Evolutionary conservation across 2,329 filamentous ascomycete species (phyloP).

Genomic region (Fusarium sp.): DNA sequence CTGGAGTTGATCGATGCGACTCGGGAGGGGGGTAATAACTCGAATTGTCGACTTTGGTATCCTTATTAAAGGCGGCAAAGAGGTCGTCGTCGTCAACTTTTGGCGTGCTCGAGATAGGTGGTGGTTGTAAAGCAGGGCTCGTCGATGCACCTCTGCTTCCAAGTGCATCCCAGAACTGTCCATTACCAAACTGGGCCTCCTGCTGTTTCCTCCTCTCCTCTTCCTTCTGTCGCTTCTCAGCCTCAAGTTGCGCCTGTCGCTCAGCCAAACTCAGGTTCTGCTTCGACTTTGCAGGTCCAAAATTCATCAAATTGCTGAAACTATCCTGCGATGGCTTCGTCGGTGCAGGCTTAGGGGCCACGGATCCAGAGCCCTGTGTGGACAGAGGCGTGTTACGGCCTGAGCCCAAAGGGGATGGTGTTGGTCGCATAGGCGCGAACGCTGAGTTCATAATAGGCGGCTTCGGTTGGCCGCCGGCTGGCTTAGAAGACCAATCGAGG

Average conservation of each 20-base stretch:
- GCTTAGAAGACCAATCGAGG: constrained; percentile 65
- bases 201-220: constrained; percentile 75
- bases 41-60: constrained; percentile 72
- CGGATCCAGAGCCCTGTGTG: constrained; percentile 54
- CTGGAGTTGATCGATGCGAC: constrained; percentile 55
- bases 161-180: constrained; percentile 78
- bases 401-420: constrained; percentile 63
- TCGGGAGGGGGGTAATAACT: constrained; percentile 65
- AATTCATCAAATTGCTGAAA: constrained; percentile 78
- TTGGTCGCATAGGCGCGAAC: constrained; percentile 62
- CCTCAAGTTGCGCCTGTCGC: constrained; percentile 73
- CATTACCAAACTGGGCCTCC: constrained; percentile 80
- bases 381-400: constrained; percentile 66
- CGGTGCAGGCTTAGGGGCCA: constrained; percentile 54
- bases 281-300: constrained; percentile 62
- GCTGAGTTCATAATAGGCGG: constrained; percentile 54
- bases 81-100: constrained; percentile 65
- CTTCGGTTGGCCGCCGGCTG: constrained; percentile 44
- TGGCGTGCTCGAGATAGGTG: constrained; percentile 20
- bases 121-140: constrained; percentile 42
- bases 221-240: constrained; percentile 75
- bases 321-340: constrained; percentile 70
- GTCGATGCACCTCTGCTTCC: constrained; percentile 61
- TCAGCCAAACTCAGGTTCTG: constrained; percentile 81
- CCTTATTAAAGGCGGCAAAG: constrained; percentile 72